Conservation (phyloP, 495 filamentous ascomycete species). For the Tirmania nivea region DNA sequence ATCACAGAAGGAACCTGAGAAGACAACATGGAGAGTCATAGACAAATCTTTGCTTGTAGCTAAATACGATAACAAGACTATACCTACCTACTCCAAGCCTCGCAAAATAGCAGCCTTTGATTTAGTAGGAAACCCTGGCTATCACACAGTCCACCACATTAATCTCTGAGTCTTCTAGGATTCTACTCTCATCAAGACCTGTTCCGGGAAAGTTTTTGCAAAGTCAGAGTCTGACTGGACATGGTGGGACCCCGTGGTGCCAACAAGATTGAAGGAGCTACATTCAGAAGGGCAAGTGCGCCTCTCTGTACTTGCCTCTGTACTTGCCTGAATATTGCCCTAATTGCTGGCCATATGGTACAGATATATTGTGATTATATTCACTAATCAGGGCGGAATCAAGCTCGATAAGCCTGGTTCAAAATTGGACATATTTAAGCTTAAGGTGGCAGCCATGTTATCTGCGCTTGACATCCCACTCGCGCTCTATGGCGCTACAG, state of each 20-base stretch:
- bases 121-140: conserved; percentile 30
- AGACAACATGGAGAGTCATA: conserved; percentile 47
- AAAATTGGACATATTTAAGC: conserved; percentile 48
- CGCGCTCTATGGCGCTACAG: conserved; percentile 66
- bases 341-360: not conserved
- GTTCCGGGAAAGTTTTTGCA: conserved; percentile 60
- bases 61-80: conserved; percentile 33
- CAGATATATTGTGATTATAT: conserved; percentile 56
- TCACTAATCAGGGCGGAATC: conserved; percentile 77
- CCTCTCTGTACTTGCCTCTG: not conserved
- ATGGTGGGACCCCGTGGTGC: conserved; percentile 72
- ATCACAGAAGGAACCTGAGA: conserved; percentile 71
- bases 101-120: conserved; percentile 75
- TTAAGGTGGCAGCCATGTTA: conserved; percentile 48
- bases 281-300: conserved; percentile 43
- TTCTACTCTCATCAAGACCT: conserved; percentile 60
- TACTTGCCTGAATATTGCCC: too few relatives aligned
- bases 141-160: not conserved
- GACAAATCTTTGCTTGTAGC: conserved; percentile 56
- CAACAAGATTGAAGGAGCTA: conserved; percentile 38
- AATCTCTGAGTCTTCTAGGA: conserved; percentile 32
- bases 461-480: conserved; percentile 52
- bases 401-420: conserved; percentile 40
- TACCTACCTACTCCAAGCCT: conserved; percentile 18
- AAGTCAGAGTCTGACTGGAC: conserved; percentile 62